phyloP scores from a whole-genome alignment of 768 basidiomycete genomes.

The Mycena epipterygia region DNA sequence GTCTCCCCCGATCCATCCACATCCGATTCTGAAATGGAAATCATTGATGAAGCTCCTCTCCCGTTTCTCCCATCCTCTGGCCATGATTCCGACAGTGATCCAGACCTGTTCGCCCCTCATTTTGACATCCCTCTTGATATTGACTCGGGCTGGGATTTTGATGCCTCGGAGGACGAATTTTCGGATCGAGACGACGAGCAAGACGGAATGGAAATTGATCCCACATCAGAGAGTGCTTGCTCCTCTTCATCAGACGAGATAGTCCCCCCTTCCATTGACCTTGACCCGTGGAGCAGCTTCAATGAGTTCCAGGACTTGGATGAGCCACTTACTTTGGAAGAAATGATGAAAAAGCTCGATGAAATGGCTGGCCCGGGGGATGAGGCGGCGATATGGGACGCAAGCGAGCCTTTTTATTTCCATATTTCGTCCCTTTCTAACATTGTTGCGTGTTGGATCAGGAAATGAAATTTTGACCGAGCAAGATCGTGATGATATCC shows the following conservation, averaged over 20 bases:
- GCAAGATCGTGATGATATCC: conserved; percentile 6
- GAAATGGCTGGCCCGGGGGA: not conserved
- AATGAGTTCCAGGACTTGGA: conserved; percentile 9
- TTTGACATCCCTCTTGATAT: too few species aligned
- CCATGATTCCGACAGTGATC: too few species aligned
- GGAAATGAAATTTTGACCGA: not conserved
- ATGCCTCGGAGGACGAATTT: too few species aligned
- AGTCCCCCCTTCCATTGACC: not conserved
- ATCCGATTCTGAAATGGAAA: too few species aligned
- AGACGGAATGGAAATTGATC: not conserved
- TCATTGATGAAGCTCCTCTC: not conserved
- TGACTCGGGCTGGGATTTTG: too few species aligned
- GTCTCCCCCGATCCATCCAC: too few species aligned
- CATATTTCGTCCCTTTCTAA: not conserved
- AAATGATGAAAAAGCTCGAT: conserved; percentile 1
- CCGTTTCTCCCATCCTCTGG: too few species aligned
- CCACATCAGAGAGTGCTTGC: not conserved
- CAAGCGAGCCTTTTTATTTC: not conserved
- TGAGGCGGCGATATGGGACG: not conserved
- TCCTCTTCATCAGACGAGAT: too few species aligned
- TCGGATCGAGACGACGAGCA: too few species aligned
- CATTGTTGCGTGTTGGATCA: not conserved
- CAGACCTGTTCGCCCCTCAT: too few species aligned
- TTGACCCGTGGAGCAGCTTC: conserved; percentile 3
- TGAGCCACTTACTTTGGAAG: not conserved